Percentiles rank a stretch among this genome's conserved stretches.
Conservation (phyloP, 352 stramenopile species). For the Aphanomyces stellatus region DNA sequence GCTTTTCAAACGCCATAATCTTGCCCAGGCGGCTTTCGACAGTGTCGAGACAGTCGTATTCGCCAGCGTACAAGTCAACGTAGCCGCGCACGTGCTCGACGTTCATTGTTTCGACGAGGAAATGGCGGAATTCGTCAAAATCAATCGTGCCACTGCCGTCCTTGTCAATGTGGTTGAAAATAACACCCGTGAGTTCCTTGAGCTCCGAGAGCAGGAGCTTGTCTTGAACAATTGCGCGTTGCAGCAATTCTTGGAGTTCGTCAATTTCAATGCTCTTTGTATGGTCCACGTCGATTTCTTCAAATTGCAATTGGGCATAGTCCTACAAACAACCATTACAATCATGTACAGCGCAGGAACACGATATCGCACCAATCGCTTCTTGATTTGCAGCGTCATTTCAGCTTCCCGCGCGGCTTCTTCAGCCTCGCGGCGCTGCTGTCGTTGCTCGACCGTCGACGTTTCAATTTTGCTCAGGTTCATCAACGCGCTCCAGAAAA, state of each 20-base stretch:
- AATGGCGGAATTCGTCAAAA: conserved; percentile 92
- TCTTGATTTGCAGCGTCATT: conserved; percentile 40
- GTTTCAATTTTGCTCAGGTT: conserved; percentile 41
- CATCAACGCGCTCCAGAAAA: conserved; percentile 46
- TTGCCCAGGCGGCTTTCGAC: conserved; percentile 50
- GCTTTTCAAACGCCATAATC: conserved; percentile 27
- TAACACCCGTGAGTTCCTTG: conserved; percentile 45
- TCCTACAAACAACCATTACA: too few relatives aligned
- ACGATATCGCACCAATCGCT: conserved; percentile 43
- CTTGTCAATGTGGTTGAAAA: conserved; percentile 90
- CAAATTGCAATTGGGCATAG: conserved; percentile 49
- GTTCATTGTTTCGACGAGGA: conserved; percentile 32
- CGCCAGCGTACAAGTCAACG: conserved; percentile 54
- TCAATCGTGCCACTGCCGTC: conserved; percentile 87
- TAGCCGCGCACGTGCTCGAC: conserved; percentile 33
- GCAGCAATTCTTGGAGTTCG: conserved; percentile 53
- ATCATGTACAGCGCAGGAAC: too few relatives aligned
- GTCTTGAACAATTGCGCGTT: conserved; percentile 53
- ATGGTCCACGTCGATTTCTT: conserved; percentile 60
- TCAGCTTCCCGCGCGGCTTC: conserved; percentile 24
- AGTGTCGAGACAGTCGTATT: conserved; percentile 55
- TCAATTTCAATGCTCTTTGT: conserved; percentile 54
- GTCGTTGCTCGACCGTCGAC: conserved; percentile 45
- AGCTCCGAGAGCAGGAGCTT: conserved; percentile 55
- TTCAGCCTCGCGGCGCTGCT: not conserved